Evolutionary conservation across 257 asterid species (phyloP).

Genomic region (Verbena officinalis): DNA sequence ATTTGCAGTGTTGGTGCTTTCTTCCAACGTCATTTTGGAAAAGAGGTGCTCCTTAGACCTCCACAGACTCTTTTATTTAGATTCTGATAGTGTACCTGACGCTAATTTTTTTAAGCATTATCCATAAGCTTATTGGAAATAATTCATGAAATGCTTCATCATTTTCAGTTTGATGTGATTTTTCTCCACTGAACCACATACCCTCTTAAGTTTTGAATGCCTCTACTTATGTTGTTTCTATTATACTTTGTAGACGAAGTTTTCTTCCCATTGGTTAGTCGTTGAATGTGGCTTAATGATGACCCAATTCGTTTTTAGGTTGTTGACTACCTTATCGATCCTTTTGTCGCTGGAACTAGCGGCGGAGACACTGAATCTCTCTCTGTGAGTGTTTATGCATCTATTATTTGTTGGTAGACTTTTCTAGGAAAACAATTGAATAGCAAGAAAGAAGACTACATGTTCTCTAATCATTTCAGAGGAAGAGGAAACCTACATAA

Average conservation of each 20-base stretch:
- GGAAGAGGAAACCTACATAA: slow-evolving; percentile 6
- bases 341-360: slow-evolving; percentile 93
- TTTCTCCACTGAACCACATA: slow-evolving; percentile 23
- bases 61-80: slow-evolving; percentile 8
- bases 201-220: neutral
- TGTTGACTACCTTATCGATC: slow-evolving; percentile 91
- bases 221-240: slow-evolving; percentile 14
- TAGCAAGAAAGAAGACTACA: slow-evolving; percentile 9
- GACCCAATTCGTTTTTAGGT: slow-evolving; percentile 49
- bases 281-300: slow-evolving; percentile 21
- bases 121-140: slow-evolving; percentile 6
- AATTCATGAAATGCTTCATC: neutral
- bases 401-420: slow-evolving; percentile 18
- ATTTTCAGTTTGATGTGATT: slow-evolving; percentile 11
- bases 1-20: slow-evolving; percentile 84
- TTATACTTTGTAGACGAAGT: slow-evolving; percentile 1
- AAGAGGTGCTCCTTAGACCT: slow-evolving; percentile 61
- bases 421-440: slow-evolving; percentile 11
- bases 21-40: slow-evolving; percentile 95
- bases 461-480: slow-evolving; percentile 10
- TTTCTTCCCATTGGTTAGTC: slow-evolving; percentile 8
- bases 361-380: slow-evolving; percentile 93
- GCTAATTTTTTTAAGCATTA: slow-evolving; percentile 13
- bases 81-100: slow-evolving; percentile 20
- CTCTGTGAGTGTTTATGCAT: slow-evolving; percentile 62